A percentile compares a stretch with the other conserved stretches of the same genome.
phyloP scores from a whole-genome alignment of 2,329 filamentous ascomycete genomes.

The Colletotrichum euphorbiae region DNA sequence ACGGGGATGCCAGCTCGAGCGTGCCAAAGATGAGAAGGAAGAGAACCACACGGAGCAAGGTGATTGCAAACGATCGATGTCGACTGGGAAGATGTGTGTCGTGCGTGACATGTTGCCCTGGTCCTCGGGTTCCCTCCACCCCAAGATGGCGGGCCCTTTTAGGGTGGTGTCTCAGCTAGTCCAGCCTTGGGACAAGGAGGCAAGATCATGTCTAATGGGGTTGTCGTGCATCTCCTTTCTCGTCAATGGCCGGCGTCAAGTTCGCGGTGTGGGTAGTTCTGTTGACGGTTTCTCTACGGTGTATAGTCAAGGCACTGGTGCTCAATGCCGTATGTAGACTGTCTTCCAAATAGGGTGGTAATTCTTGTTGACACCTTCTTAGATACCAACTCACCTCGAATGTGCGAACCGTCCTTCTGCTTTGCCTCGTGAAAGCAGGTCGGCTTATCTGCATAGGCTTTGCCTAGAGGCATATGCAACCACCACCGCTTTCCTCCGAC shows the following conservation, averaged over 20 bases:
- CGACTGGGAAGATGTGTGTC: neutral
- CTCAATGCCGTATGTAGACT: constrained; percentile 2
- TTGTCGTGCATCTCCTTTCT: constrained; percentile 29
- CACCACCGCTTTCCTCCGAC: constrained; percentile 34
- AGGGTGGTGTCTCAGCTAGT: constrained; percentile 32
- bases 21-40: neutral
- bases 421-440: neutral
- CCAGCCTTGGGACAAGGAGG: constrained; percentile 18
- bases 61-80: constrained; percentile 6
- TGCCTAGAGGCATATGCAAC: constrained; percentile 10
- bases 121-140: constrained; percentile 33
- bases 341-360: constrained; percentile 23
- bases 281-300: constrained; percentile 6
- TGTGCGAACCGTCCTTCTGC: neutral
- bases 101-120: constrained; percentile 30
- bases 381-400: neutral
- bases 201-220: constrained; percentile 30
- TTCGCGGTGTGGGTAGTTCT: neutral
- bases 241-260: constrained; percentile 11
- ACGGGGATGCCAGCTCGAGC: neutral
- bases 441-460: constrained; percentile 22
- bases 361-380: neutral
- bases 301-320: constrained; percentile 12
- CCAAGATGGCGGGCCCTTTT: constrained; percentile 3
- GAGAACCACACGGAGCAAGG: neutral